Percentiles rank a stretch among this genome's conserved stretches.
Conservation (phyloP, 371 early-diverging fungal genomes). For the Haplosporangium sp. region DNA sequence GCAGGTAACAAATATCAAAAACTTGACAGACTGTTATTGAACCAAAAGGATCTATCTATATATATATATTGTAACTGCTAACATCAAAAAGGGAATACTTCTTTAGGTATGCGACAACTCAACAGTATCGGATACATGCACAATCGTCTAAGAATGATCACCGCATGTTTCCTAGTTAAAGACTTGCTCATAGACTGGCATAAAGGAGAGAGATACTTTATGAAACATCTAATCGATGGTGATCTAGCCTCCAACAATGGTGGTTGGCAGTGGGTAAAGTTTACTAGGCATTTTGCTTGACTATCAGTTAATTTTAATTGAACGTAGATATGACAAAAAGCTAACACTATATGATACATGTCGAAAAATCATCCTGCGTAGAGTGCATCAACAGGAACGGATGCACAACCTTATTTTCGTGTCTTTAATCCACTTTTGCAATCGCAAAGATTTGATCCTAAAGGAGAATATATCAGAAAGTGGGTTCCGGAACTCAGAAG, state of each 20-base stretch:
- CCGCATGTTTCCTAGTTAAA: constrained; percentile 75
- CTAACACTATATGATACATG: neutral
- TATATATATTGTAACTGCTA: no score
- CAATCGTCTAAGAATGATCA: constrained; percentile 75
- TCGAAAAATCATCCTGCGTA: constrained; percentile 14
- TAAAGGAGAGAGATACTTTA: constrained; percentile 71
- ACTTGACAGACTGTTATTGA: no score
- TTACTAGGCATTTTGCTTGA: no score
- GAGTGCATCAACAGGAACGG: constrained; percentile 73
- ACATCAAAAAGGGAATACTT: no score
- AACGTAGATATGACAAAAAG: no score
- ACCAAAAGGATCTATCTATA: no score
- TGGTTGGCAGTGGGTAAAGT: constrained; percentile 76
- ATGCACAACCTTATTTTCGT: constrained; percentile 77
- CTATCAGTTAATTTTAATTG: no score
- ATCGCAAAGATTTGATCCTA: constrained; percentile 64
- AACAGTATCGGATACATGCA: constrained; percentile 71
- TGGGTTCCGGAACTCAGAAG: constrained; percentile 62
- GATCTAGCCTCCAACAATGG: constrained; percentile 79
- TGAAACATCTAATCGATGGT: constrained; percentile 71
- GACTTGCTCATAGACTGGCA: constrained; percentile 77
- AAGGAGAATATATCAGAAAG: constrained; percentile 61
- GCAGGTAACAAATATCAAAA: constrained; percentile 58
- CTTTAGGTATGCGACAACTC: constrained; percentile 64
- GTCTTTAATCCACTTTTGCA: constrained; percentile 71